phyloP scores from a whole-genome alignment of 345 rosid species.

The Gossypium arboreum region DNA sequence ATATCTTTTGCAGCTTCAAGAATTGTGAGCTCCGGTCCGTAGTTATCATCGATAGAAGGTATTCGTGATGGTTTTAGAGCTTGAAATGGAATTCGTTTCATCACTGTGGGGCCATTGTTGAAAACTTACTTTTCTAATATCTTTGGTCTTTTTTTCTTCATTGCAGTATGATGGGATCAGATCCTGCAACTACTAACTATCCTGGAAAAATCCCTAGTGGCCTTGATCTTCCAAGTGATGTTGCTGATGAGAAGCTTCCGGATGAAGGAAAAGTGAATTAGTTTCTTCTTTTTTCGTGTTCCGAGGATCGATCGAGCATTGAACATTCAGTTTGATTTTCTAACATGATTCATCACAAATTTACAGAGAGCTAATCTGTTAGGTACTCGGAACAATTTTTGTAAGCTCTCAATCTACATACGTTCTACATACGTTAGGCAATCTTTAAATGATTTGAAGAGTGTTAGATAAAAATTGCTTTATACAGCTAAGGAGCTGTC shows the following conservation, averaged over 20 bases:
- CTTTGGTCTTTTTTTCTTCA: background rate
- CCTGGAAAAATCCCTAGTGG: slow-evolving; percentile 55
- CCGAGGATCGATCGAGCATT: background rate
- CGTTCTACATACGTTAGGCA: background rate
- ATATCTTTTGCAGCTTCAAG: slow-evolving; percentile 46
- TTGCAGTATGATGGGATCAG: slow-evolving; percentile 44
- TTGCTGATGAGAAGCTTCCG: slow-evolving; percentile 30
- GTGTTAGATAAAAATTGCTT: background rate
- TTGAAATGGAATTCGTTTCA: background rate
- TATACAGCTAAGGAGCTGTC: background rate
- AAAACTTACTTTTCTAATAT: background rate
- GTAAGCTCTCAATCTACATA: background rate
- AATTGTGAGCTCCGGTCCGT: slow-evolving; percentile 78
- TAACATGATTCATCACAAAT: slow-evolving; percentile 2
- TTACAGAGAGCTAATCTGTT: background rate
- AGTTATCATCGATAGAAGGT: slow-evolving; percentile 58
- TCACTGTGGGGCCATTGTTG: background rate
- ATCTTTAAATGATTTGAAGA: background rate
- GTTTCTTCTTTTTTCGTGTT: background rate
- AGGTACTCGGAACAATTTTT: background rate
- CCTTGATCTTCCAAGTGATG: slow-evolving; percentile 54
- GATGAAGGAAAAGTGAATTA: background rate
- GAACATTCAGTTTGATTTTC: background rate
- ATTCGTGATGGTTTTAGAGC: slow-evolving; percentile 11
- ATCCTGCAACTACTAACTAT: slow-evolving; percentile 43